phyloP scores from a whole-genome alignment of 1,139 yeast species.

The Zygotorulaspora mrakii region DNA sequence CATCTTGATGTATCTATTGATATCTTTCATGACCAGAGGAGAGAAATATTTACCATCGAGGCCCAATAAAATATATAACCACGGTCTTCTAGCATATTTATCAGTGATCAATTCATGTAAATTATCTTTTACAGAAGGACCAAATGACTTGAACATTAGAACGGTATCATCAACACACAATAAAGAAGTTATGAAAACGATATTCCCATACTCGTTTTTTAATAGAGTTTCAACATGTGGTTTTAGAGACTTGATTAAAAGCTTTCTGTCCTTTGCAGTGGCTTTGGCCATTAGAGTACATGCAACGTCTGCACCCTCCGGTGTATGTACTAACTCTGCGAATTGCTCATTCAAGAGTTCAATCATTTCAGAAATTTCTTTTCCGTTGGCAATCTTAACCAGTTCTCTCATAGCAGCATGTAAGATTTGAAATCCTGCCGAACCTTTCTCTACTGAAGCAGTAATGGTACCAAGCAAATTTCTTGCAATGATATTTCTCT shows the following conservation, averaged over 20 bases:
- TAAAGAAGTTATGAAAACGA: slow-evolving; percentile 73
- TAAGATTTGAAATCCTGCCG: slow-evolving; percentile 91
- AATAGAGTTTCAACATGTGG: slow-evolving; percentile 71
- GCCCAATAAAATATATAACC: slow-evolving; percentile 75
- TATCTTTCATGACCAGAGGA: slow-evolving; percentile 59
- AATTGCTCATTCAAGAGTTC: slow-evolving; percentile 82
- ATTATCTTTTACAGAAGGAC: slow-evolving; percentile 53
- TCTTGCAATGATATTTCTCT: slow-evolving; percentile 68
- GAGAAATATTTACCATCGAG: slow-evolving; percentile 80
- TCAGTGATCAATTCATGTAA: slow-evolving; percentile 60
- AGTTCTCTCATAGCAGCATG: slow-evolving; percentile 97
- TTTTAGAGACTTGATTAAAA: slow-evolving; percentile 65
- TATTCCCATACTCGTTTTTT: slow-evolving; percentile 80
- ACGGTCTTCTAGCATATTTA: slow-evolving; percentile 85
- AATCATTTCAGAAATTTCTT: slow-evolving; percentile 74
- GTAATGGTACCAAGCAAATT: slow-evolving; percentile 80
- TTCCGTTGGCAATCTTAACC: slow-evolving; percentile 59
- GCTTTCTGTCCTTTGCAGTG: slow-evolving; percentile 89
- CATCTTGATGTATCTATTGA: slow-evolving; percentile 57
- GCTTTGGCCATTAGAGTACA: slow-evolving; percentile 74
- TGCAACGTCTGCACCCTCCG: slow-evolving; percentile 91
- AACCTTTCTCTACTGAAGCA: slow-evolving; percentile 91
- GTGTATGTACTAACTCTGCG: slow-evolving; percentile 93
- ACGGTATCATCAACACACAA: slow-evolving; percentile 94
- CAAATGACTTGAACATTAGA: slow-evolving; percentile 68